phyloP scores from a whole-genome alignment of 1,284 basidiomycete genomes.

The Heliocybe sulcata region DNA sequence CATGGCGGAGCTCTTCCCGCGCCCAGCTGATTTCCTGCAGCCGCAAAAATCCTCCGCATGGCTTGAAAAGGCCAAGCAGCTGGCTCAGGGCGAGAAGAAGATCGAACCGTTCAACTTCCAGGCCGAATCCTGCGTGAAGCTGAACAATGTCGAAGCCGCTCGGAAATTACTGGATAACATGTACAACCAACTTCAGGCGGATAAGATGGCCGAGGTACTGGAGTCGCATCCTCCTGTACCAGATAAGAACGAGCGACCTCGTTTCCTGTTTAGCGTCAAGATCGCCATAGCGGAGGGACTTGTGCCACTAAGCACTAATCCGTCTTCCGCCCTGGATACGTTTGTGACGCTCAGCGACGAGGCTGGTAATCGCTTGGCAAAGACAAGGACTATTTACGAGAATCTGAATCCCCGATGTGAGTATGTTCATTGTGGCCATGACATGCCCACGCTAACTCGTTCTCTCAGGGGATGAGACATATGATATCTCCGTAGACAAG shows the following conservation, averaged over 20 bases:
- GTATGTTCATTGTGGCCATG: slow-evolving; percentile 20
- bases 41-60: slow-evolving; percentile 87
- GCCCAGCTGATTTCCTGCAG: slow-evolving; percentile 66
- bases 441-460: background rate
- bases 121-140: slow-evolving; percentile 90
- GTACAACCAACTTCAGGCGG: slow-evolving; percentile 88
- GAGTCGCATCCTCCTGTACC: slow-evolving; percentile 61
- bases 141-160: slow-evolving; percentile 96
- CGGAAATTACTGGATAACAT: slow-evolving; percentile 88
- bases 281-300: slow-evolving; percentile 86
- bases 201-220: slow-evolving; percentile 74
- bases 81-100: slow-evolving; percentile 83
- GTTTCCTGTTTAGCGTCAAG: slow-evolving; percentile 92
- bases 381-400: slow-evolving; percentile 96
- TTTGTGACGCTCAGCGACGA: slow-evolving; percentile 96
- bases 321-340: slow-evolving; percentile 73
- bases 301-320: slow-evolving; percentile 63
- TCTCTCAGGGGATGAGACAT: slow-evolving; percentile 85
- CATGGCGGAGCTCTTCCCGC: slow-evolving; percentile 90
- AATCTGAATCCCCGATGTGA: slow-evolving; percentile 82
- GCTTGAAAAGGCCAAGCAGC: slow-evolving; percentile 88
- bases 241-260: slow-evolving; percentile 53
- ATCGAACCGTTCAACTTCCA: slow-evolving; percentile 93
- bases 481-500: slow-evolving; percentile 88
- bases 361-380: slow-evolving; percentile 83